Base-by-base conservation (phyloP, 345 rosid genomes). In the Erucastrum elatum region DNA sequence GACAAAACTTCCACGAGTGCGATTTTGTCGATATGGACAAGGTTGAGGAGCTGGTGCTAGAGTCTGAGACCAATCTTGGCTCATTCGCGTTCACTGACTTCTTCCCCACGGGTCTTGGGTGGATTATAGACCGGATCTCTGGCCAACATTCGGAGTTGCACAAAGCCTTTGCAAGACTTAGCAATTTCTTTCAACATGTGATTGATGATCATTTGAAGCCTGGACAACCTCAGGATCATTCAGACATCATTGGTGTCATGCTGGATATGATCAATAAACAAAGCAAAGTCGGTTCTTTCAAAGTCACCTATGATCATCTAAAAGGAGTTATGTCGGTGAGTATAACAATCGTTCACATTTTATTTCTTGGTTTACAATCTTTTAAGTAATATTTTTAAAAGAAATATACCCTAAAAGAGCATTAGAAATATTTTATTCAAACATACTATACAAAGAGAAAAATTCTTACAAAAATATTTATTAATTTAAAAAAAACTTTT, bases 231-330 rank as follows among this genome's bases (percentile, higher is more conserved):
- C 12, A 68, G 15, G 69, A 59, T 1, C 78, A 80, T 0, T 71
- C 82, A 41, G 89, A 85, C 75, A 72, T 88, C 44, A 70, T 86
- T n/a, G 82, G 86, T 31, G 87, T 86, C 61, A 74, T 86, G 81
- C 55, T 85, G 7, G 58, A 67, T 27, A 70, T 77, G 76, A 70
- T 68, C 68, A 68, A 69, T 51, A 53, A 77, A 29, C 12, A 70
- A 1, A 69, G 13, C 13, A 51, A 70, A 56, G 61, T 17, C 11
- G 27, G 27, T 3, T 56, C 61, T 17, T 56, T 56, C 11, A 56
- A 56, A 56, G 61, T 56, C 29, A 56, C 61, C 11, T 56, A 56
- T 56, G 61, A 56, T 8, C 61, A 56, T 56, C 61, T 56, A 2
- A 56, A 56, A 56, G 61, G 61, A 56, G 11, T 56, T 8, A 56